These are phyloP conservation scores for Zasmidium cellare DNA, from an alignment of 2,329 filamentous ascomycete genomes.

Conservation along the genomic window DNA sequence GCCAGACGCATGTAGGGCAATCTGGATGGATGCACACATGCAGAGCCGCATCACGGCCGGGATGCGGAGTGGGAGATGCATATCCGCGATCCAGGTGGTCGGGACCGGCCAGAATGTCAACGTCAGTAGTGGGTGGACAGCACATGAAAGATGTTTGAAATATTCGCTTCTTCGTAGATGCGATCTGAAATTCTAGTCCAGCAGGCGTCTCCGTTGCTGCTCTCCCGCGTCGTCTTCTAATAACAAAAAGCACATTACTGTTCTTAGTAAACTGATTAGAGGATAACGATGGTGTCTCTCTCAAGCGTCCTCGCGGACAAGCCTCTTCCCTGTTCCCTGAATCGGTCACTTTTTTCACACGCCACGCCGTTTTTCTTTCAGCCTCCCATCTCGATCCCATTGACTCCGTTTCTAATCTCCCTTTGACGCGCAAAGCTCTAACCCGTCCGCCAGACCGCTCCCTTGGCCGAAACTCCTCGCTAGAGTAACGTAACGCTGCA, in stretches of 20 bases:
- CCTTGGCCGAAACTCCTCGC: constrained; percentile 28
- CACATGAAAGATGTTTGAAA: no score
- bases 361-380: background rate
- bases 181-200: no score
- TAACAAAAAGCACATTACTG: constrained; percentile 4
- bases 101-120: background rate
- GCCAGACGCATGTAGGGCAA: background rate
- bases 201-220: no score
- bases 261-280: constrained; percentile 11
- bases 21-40: background rate
- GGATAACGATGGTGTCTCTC: constrained; percentile 8
- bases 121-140: no score
- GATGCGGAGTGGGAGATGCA: background rate
- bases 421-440: background rate
- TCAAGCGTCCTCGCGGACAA: constrained; percentile 25
- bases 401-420: constrained; percentile 5
- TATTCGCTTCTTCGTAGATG: no score
- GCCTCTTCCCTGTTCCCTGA: constrained; percentile 10
- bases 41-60: background rate
- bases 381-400: constrained; percentile 4
- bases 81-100: background rate
- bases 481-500: constrained; percentile 30
- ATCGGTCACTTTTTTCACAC: background rate
- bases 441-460: constrained; percentile 8
- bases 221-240: no score